These are phyloP conservation scores for Pestalotiopsis sp. DNA, from an alignment of 2,329 filamentous ascomycete species.

Conservation along the genomic window DNA sequence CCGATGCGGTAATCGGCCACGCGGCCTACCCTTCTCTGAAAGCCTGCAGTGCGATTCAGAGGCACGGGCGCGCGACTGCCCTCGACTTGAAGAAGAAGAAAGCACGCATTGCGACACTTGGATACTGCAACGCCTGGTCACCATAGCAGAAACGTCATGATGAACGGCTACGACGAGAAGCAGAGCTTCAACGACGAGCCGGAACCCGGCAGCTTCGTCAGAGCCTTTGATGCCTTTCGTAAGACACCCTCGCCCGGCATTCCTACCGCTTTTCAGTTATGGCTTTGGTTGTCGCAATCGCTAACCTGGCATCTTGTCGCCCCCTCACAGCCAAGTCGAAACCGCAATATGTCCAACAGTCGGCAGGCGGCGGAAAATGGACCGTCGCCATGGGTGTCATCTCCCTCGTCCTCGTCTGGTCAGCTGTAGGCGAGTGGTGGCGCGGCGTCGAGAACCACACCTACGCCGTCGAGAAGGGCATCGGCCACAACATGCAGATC, in stretches of 20 bases:
- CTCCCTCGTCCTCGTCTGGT: slow-evolving; percentile 74
- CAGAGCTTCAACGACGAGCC: slow-evolving; percentile 76
- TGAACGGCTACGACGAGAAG: slow-evolving; percentile 75
- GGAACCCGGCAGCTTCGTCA: slow-evolving; percentile 68
- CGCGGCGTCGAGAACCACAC: slow-evolving; percentile 81
- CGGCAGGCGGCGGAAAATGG: slow-evolving; percentile 89
- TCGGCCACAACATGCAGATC: slow-evolving; percentile 86
- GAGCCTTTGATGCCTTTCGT: slow-evolving; percentile 98
- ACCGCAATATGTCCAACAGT: slow-evolving; percentile 84
- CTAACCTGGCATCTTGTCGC: slow-evolving; percentile 23
- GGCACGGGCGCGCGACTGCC: slow-evolving; percentile 3
- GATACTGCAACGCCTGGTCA: background rate
- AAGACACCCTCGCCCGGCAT: slow-evolving; percentile 40
- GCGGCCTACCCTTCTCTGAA: slow-evolving; percentile 24
- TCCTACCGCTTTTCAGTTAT: background rate
- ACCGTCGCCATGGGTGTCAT: slow-evolving; percentile 80
- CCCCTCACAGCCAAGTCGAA: slow-evolving; percentile 81
- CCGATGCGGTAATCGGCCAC: slow-evolving; percentile 24
- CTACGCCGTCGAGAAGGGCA: slow-evolving; percentile 90
- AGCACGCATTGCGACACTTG: slow-evolving; percentile 8
- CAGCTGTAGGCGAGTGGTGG: slow-evolving; percentile 84
- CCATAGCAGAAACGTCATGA: slow-evolving; percentile 36
- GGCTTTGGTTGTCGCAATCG: background rate
- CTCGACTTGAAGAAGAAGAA: background rate
- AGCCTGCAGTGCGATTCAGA: slow-evolving; percentile 24